These are phyloP conservation scores for Rhizopus sp. DNA, from an alignment of 371 early-diverging fungal genomes.

Conservation along the genomic window DNA sequence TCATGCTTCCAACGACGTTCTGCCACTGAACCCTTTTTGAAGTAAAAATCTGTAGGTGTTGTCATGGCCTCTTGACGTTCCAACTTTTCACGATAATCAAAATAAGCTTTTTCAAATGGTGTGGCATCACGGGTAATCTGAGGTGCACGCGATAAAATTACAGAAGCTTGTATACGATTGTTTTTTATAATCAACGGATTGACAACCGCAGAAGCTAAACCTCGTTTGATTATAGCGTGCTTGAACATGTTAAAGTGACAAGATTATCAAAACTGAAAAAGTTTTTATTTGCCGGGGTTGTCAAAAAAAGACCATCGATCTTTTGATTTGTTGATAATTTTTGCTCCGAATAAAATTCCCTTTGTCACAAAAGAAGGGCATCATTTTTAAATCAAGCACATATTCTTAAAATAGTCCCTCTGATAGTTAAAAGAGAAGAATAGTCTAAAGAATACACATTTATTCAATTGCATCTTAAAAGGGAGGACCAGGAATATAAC, in stretches of 20 bases:
- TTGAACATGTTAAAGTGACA: constrained; percentile 1
- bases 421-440: too few relatives aligned
- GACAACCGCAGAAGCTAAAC: constrained; percentile 23
- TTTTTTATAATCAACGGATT: constrained; percentile 38
- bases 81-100: constrained; percentile 72
- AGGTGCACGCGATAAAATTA: constrained; percentile 82
- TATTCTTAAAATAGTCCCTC: too few relatives aligned
- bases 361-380: too few relatives aligned
- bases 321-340: not conserved
- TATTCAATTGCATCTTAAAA: too few relatives aligned
- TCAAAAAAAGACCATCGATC: not conserved
- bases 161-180: constrained; percentile 63
- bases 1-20: constrained; percentile 75
- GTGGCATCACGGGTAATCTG: constrained; percentile 72
- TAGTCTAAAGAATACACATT: too few relatives aligned
- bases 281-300: constrained; percentile 1
- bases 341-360: not conserved
- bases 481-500: too few relatives aligned
- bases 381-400: too few relatives aligned
- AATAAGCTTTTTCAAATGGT: constrained; percentile 78
- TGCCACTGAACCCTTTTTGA: constrained; percentile 86
- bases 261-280: not conserved
- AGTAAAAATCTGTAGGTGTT: constrained; percentile 84
- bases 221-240: constrained; percentile 13
- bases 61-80: constrained; percentile 63